These are phyloP conservation scores for Fusarium incarnatum DNA, from an alignment of 2,329 filamentous ascomycete genomes.

Conservation along the genomic window DNA sequence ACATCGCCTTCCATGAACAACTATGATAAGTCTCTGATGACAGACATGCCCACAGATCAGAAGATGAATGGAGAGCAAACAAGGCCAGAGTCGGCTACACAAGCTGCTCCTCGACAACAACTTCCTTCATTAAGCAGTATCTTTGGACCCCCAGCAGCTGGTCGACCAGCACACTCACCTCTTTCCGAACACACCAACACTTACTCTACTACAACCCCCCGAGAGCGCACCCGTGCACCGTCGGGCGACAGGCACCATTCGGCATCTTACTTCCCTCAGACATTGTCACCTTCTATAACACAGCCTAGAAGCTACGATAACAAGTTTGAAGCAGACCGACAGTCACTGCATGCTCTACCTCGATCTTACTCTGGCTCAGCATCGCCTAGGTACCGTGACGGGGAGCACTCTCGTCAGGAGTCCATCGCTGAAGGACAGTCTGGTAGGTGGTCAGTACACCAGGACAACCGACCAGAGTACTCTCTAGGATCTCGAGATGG, in stretches of 20 bases:
- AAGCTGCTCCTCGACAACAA: conserved; percentile 56
- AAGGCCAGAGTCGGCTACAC: conserved; percentile 51
- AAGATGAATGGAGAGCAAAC: conserved; percentile 53
- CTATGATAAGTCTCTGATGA: conserved; percentile 63
- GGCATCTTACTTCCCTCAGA: conserved; percentile 62
- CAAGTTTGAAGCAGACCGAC: conserved; percentile 58
- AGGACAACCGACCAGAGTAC: conserved; percentile 61
- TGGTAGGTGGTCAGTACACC: conserved; percentile 54
- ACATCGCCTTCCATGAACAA: conserved; percentile 68
- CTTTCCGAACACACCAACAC: conserved; percentile 59
- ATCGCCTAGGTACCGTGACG: conserved; percentile 59
- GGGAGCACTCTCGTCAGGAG: conserved; percentile 52
- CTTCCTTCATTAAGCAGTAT: conserved; percentile 69
- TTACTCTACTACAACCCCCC: conserved; percentile 58
- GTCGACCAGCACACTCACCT: conserved; percentile 60
- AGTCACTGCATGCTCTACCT: conserved; percentile 43
- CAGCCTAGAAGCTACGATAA: conserved; percentile 62
- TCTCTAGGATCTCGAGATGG: conserved; percentile 57
- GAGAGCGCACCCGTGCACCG: conserved; percentile 60
- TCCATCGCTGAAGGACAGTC: conserved; percentile 53
- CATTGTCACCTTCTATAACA: conserved; percentile 51
- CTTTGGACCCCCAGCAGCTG: conserved; percentile 62
- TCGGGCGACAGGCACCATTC: conserved; percentile 55
- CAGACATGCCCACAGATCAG: conserved; percentile 57
- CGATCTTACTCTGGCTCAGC: conserved; percentile 57